These are phyloP conservation scores for Verticillium nonalfalfae DNA, from an alignment of 2,329 filamentous ascomycete genomes.

Conservation along the genomic window DNA sequence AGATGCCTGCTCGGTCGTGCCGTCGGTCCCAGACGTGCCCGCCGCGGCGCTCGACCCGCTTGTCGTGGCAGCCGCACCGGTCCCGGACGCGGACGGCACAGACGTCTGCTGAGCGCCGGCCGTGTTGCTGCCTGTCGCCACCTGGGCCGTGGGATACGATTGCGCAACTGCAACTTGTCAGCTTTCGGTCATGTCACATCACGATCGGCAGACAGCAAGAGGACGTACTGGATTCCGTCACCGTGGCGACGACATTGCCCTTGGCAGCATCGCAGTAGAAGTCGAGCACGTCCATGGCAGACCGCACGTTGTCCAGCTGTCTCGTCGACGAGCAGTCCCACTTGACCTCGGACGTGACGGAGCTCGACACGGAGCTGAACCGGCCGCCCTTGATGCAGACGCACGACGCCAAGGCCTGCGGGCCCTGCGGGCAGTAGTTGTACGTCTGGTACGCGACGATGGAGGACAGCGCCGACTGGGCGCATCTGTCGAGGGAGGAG, in stretches of 20 bases:
- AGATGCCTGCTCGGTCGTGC: background rate
- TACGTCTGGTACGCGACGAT: constrained; percentile 29
- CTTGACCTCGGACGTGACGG: constrained; percentile 36
- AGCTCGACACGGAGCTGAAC: constrained; percentile 31
- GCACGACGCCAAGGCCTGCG: constrained; percentile 45
- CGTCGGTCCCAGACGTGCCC: constrained; percentile 4
- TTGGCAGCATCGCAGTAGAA: constrained; percentile 44
- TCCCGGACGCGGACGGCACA: background rate
- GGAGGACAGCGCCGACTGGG: constrained; percentile 33
- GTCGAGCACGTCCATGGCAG: constrained; percentile 37
- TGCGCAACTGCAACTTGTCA: constrained; percentile 13
- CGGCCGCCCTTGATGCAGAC: constrained; percentile 44
- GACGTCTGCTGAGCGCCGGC: background rate
- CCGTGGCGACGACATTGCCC: constrained; percentile 30
- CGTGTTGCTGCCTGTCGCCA: constrained; percentile 6
- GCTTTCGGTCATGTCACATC: background rate
- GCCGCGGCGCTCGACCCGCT: background rate
- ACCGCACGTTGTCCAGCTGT: constrained; percentile 32
- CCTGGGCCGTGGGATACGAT: constrained; percentile 13
- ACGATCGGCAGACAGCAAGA: background rate
- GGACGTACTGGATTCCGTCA: constrained; percentile 29
- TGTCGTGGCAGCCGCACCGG: constrained; percentile 1
- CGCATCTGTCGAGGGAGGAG: constrained; percentile 36
- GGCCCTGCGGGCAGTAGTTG: constrained; percentile 36
- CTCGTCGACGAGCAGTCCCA: constrained; percentile 36